Evolutionary conservation across 2,329 filamentous ascomycete genomes (phyloP), one percentile per base, ranked within the genome.

Genomic region (Zopfia rhizophila): DNA sequence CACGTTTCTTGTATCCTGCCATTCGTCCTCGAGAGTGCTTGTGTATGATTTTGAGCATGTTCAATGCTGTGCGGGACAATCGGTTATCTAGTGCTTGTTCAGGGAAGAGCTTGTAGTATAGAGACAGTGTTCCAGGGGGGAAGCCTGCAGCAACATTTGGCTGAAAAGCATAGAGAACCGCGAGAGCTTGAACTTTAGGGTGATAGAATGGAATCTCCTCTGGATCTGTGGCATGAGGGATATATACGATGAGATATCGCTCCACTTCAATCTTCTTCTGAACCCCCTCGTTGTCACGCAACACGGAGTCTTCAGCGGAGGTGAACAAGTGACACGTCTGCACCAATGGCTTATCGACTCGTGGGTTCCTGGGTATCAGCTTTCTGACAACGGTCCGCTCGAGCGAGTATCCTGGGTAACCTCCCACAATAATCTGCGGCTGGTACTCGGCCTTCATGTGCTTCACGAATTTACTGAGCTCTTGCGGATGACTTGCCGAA

Each of bases 141-240:
- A n/a, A n/a, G 11, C 29, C 29, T 8, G 57, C 32, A 12, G 29
- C 19, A 3, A 18, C 39, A 68, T 60, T n/a, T 24, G 68, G 24
- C 38, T 78, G 66, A 80, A 82, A 89, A 24, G 82, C 82, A 69
- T 95, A 90, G 6, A 91, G 74, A 56, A 94, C 92, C 4, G 86
- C 90, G 17, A 96, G 78, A 10, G 83, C 84, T 38, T 79, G 81
- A 16, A 96, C 86, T 39, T 82, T 79, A 16, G 93, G 93, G 65
- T 97, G 92, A 71, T 97, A 97, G 72, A 89, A 96, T 1, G 93
- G 93, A 51, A 94, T 80, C 3, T 87, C 81, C 11, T 82, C 77
- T 8, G 80, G 74, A 1, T 75, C 75, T 22, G 78, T 69, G 7
- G 84, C 78, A 70, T 96, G 91, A 6, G 93, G 91, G 5, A 89